Evolutionary conservation across 768 basidiomycete species (phyloP).

Genomic region (Phylloporus sp.): DNA sequence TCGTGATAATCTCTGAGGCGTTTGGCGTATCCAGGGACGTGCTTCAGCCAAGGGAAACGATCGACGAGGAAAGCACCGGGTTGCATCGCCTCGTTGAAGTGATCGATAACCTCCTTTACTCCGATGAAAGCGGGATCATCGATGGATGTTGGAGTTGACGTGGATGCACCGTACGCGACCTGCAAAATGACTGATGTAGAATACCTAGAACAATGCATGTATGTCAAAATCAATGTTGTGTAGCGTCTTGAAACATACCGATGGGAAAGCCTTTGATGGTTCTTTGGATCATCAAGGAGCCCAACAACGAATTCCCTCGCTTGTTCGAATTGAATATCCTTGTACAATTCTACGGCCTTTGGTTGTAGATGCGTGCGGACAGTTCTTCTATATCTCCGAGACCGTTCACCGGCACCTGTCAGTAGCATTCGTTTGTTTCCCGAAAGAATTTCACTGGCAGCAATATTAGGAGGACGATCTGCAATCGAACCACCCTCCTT

Average conservation of each 20-base stretch:
- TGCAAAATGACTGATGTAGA: conserved; percentile 24
- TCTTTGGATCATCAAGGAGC: conserved; percentile 29
- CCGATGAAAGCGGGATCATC: conserved; percentile 24
- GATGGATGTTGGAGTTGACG: conserved; percentile 10
- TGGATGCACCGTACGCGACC: conserved; percentile 27
- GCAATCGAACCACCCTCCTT: conserved; percentile 49
- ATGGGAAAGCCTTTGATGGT: conserved; percentile 41
- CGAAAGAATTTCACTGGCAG: conserved; percentile 51
- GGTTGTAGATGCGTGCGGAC: conserved; percentile 52
- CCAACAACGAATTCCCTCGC: conserved; percentile 22
- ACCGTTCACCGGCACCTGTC: conserved; percentile 46
- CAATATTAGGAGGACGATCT: conserved; percentile 49
- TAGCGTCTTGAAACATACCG: conserved; percentile 35
- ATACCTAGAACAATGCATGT: conserved; percentile 16
- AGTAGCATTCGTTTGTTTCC: conserved; percentile 52
- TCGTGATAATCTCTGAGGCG: conserved; percentile 49
- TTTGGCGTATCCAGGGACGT: conserved; percentile 57
- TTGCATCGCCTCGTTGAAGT: conserved; percentile 28
- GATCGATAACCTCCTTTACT: conserved; percentile 13
- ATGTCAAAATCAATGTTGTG: conserved; percentile 4
- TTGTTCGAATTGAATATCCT: conserved; percentile 40
- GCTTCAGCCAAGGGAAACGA: conserved; percentile 32
- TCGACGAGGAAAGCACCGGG: conserved; percentile 37
- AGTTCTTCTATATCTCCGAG: conserved; percentile 53
- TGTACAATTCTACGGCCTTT: conserved; percentile 43